phyloP scores from a whole-genome alignment of 2,329 filamentous ascomycete genomes.

The Trichoderma brevicompactum region DNA sequence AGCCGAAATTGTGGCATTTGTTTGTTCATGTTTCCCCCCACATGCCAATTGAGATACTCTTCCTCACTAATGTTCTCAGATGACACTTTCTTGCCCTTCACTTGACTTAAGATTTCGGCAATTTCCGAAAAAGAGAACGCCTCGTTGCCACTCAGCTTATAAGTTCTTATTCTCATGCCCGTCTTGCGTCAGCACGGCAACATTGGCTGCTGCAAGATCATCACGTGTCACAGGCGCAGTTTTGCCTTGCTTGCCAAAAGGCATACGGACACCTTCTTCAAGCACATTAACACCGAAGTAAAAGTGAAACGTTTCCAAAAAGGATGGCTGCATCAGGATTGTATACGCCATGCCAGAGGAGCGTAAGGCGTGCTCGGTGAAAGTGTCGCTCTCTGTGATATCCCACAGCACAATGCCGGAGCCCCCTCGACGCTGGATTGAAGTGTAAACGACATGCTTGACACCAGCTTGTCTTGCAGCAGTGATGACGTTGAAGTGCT shows the following conservation, averaged over 20 bases:
- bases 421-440: not conserved
- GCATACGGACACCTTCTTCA: slow-evolving; percentile 7
- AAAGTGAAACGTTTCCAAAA: not conserved
- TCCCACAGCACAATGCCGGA: not conserved
- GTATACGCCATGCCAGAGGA: slow-evolving; percentile 8
- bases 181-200: slow-evolving; percentile 7
- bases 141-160: slow-evolving; percentile 22
- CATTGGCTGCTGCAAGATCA: slow-evolving; percentile 3
- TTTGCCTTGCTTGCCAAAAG: not conserved
- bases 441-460: slow-evolving; percentile 3
- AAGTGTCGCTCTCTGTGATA: slow-evolving; percentile 9
- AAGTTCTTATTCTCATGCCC: slow-evolving; percentile 20
- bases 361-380: not conserved
- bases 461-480: slow-evolving; percentile 6
- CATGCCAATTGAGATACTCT: slow-evolving; percentile 6
- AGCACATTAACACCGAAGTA: not conserved
- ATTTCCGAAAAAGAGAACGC: slow-evolving; percentile 11
- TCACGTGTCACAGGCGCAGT: slow-evolving; percentile 1
- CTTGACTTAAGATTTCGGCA: not conserved
- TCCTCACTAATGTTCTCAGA: not conserved
- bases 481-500: slow-evolving; percentile 11
- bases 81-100: not conserved
- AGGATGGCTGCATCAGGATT: slow-evolving; percentile 15
- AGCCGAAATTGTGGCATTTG: not conserved
- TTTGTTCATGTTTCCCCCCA: not conserved